Evolutionary conservation across 1,284 basidiomycete species (phyloP).

Genomic region (Ceratobasidium sp.): DNA sequence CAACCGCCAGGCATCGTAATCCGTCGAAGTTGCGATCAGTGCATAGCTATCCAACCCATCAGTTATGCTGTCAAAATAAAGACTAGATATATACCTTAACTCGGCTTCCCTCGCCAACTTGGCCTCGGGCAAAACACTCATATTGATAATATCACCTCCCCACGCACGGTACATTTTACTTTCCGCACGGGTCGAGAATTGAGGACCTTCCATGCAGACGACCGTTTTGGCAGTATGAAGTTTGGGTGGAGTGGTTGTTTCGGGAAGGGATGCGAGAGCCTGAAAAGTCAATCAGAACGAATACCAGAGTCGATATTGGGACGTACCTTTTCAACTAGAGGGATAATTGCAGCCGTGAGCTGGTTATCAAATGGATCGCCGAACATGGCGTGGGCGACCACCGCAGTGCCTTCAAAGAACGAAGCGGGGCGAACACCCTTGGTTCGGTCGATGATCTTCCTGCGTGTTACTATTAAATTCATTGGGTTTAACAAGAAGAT

Average conservation of each 20-base stretch:
- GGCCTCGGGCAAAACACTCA: constrained; percentile 95
- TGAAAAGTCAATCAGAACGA: not conserved
- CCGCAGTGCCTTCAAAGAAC: constrained; percentile 82
- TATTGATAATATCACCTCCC: constrained; percentile 95
- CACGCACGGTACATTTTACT: constrained; percentile 91
- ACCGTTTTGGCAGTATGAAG: constrained; percentile 84
- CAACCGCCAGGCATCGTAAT: constrained; percentile 90
- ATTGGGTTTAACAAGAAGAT: constrained; percentile 11
- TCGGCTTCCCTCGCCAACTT: constrained; percentile 97
- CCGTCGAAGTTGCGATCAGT: constrained; percentile 87
- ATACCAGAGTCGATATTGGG: not conserved
- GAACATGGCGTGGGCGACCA: constrained; percentile 94
- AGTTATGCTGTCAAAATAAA: not conserved
- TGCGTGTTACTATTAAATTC: not conserved
- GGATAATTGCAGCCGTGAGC: constrained; percentile 73
- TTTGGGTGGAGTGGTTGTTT: constrained; percentile 42
- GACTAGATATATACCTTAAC: constrained; percentile 67
- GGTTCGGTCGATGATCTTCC: constrained; percentile 88
- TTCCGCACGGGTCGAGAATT: constrained; percentile 94
- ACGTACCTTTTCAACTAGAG: constrained; percentile 64
- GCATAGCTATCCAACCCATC: constrained; percentile 68
- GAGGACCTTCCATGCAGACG: constrained; percentile 97
- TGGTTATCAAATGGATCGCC: constrained; percentile 85
- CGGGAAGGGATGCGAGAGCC: constrained; percentile 27
- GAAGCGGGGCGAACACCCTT: constrained; percentile 86